These are phyloP conservation scores for Acanthamoeba royreba DNA, from an alignment of 208 protist genomes.

Conservation along the genomic window DNA sequence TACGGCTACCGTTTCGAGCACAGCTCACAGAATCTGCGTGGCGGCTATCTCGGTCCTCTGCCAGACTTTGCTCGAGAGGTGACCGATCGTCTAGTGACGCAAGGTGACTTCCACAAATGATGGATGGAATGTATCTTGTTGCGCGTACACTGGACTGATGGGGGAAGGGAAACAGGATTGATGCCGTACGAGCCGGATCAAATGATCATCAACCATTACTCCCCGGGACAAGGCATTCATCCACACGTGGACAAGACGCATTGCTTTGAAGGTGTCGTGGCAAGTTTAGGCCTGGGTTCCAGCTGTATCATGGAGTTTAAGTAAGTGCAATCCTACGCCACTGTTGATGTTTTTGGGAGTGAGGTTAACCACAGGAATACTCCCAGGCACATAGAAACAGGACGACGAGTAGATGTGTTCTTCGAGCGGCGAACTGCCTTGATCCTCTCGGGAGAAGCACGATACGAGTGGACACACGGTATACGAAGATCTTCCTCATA, in stretches of 20 bases:
- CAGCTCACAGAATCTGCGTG: background rate
- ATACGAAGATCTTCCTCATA: too few species aligned
- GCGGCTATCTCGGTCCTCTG: background rate
- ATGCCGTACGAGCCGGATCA: constrained; percentile 40
- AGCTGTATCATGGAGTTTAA: constrained; percentile 11
- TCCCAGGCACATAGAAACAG: background rate
- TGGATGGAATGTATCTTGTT: too few species aligned
- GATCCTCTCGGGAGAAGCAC: background rate
- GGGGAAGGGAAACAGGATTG: too few species aligned
- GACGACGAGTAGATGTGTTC: background rate
- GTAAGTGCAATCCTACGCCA: too few species aligned
- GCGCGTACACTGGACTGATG: too few species aligned
- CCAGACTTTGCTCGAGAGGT: background rate
- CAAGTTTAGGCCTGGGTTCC: background rate
- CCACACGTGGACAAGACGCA: constrained; percentile 17
- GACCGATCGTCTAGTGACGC: background rate
- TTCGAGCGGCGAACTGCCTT: background rate
- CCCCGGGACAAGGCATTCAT: constrained; percentile 33
- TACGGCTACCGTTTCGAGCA: background rate
- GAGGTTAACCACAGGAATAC: too few species aligned
- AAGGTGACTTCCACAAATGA: background rate
- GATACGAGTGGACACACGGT: background rate
- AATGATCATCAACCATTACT: constrained; percentile 47
- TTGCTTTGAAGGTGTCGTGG: constrained; percentile 1
- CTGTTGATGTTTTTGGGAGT: too few species aligned